Evolutionary conservation across 805 yeast genomes (phyloP).

Genomic region (Saccharomycodes ludwigii): DNA sequence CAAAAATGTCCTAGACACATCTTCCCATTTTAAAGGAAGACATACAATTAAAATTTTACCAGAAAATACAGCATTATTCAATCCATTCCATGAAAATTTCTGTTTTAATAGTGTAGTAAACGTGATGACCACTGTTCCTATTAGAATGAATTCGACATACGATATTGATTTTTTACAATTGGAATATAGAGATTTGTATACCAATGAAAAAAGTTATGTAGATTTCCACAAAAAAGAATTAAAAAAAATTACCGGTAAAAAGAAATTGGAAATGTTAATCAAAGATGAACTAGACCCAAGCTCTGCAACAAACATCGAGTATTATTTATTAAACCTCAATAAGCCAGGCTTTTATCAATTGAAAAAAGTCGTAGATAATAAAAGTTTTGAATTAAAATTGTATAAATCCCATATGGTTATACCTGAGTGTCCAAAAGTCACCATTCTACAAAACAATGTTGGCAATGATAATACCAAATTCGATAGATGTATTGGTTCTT

Average conservation of each 20-base stretch:
- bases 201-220: constrained; percentile 32
- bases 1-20: constrained; percentile 14
- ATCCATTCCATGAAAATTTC: constrained; percentile 44
- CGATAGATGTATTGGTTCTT: constrained; percentile 54
- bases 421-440: constrained; percentile 68
- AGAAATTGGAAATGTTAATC: constrained; percentile 13
- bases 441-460: constrained; percentile 25
- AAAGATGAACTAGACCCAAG: constrained; percentile 2
- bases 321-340: constrained; percentile 50
- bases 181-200: constrained; percentile 42
- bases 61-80: constrained; percentile 75
- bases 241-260: constrained; percentile 22
- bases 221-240: constrained; percentile 51
- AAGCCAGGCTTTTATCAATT: constrained; percentile 73
- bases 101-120: constrained; percentile 9
- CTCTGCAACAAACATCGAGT: constrained; percentile 28
- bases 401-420: constrained; percentile 51
- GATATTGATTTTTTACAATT: constrained; percentile 59
- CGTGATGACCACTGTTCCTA: constrained; percentile 44
- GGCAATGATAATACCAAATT: constrained; percentile 21
- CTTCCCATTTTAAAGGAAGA: constrained; percentile 65
- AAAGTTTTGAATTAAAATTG: constrained; percentile 47
- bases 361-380: constrained; percentile 51
- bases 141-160: constrained; percentile 69
- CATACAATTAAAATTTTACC: constrained; percentile 82